Conservation (phyloP, 106 monocot species). For the Phalaenopsis aphrodite region DNA sequence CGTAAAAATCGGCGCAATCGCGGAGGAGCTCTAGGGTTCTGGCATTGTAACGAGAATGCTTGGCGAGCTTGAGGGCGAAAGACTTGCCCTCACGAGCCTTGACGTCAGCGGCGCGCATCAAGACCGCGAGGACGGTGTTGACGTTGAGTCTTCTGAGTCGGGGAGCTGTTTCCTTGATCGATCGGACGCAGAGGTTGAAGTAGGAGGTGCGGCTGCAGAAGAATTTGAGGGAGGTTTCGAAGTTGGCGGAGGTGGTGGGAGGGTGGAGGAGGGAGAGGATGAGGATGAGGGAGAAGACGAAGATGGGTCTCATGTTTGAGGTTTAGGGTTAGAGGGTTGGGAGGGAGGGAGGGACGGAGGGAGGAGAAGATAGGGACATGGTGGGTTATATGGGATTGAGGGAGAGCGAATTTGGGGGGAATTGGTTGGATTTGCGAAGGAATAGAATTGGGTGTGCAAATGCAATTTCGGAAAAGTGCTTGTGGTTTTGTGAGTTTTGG, state of each 20-base stretch:
- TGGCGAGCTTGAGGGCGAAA: neutral
- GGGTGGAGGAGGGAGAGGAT: neutral
- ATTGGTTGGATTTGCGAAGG: neutral
- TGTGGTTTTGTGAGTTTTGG: no score
- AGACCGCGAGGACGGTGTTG: neutral
- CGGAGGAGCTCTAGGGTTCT: neutral
- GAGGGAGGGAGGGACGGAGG: neutral
- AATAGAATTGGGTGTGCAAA: no score
- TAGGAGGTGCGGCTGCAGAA: slow-evolving; percentile 2
- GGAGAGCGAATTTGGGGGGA: slow-evolving; percentile 1
- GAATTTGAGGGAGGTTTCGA: neutral
- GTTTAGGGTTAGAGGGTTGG: neutral
- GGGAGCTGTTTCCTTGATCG: neutral
- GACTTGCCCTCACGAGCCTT: neutral
- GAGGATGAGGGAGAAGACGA: neutral
- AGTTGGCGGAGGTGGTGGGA: neutral
- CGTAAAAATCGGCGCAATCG: neutral
- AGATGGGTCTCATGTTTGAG: neutral
- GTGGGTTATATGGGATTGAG: neutral
- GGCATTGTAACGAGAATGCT: neutral
- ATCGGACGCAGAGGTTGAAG: neutral
- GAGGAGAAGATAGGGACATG: neutral
- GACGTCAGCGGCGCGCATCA: neutral
- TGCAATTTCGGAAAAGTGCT: no score
- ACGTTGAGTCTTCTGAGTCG: neutral